These are phyloP conservation scores for Boletellus emodensis DNA, from an alignment of 768 basidiomycete genomes.

Conservation along the genomic window DNA sequence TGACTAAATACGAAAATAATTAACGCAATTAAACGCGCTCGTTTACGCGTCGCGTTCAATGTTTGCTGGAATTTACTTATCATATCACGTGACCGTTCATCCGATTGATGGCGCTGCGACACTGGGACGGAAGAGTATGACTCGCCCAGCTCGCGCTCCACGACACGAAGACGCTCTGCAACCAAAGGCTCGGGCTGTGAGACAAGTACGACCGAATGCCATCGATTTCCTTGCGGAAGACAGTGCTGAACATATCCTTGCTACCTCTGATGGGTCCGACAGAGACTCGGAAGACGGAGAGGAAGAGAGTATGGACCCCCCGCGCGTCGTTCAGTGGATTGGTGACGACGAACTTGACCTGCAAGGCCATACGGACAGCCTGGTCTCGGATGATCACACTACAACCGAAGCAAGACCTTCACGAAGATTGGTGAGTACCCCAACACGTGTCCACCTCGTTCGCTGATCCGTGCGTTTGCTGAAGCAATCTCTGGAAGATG, in stretches of 20 bases:
- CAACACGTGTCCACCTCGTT: background rate
- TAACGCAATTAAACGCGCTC: constrained; percentile 34
- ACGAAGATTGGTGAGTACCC: constrained; percentile 14
- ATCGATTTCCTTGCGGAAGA: constrained; percentile 14
- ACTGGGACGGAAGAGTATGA: constrained; percentile 4
- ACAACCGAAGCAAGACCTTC: constrained; percentile 8
- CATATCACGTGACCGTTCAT: constrained; percentile 14
- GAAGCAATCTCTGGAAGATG: constrained; percentile 29
- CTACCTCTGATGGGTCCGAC: constrained; percentile 27
- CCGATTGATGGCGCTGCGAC: no score
- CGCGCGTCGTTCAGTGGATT: constrained; percentile 60
- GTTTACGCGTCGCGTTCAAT: constrained; percentile 41
- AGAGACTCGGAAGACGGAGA: constrained; percentile 5
- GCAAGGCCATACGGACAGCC: constrained; percentile 4
- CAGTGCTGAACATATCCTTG: background rate
- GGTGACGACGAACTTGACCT: constrained; percentile 42
- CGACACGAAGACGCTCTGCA: background rate
- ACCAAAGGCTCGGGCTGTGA: constrained; percentile 6
- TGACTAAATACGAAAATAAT: constrained; percentile 28
- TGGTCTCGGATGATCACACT: constrained; percentile 11
- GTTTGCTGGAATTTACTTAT: constrained; percentile 25
- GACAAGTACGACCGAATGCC: constrained; percentile 16
- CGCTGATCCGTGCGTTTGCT: background rate
- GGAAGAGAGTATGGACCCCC: constrained; percentile 35
- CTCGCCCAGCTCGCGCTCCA: constrained; percentile 1